These are phyloP conservation scores for Eruca vesicaria DNA, from an alignment of 441 rosid genomes.

Conservation along the genomic window DNA sequence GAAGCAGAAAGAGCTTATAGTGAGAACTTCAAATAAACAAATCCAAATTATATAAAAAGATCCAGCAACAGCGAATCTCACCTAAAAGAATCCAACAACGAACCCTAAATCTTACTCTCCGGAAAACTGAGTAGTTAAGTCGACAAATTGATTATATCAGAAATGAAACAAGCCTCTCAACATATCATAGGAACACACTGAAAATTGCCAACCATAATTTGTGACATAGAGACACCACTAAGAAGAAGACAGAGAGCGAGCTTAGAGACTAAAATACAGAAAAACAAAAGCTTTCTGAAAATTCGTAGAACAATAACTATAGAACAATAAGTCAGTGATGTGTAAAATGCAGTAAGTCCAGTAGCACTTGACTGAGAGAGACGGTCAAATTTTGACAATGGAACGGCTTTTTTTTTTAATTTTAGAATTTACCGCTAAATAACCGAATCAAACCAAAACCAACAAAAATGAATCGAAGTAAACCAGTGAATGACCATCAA, in stretches of 20 bases:
- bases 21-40: neutral
- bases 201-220: neutral
- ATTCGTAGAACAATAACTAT: neutral
- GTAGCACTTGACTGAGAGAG: neutral
- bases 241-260: neutral
- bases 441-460: neutral
- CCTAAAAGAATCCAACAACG: no score
- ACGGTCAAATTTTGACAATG: neutral
- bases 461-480: neutral
- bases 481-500: no score
- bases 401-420: neutral
- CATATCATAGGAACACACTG: no score
- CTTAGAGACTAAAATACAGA: neutral
- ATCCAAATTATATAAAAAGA: neutral
- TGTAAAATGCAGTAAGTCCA: neutral
- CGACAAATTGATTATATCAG: constrained; percentile 25
- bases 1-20: neutral
- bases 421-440: neutral
- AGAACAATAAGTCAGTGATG: no score
- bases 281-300: neutral
- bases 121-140: constrained; percentile 13
- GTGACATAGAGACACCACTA: neutral
- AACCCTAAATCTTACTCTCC: constrained; percentile 12
- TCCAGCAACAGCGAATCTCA: constrained; percentile 25
- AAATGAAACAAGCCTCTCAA: no score